phyloP scores from a whole-genome alignment of 768 basidiomycete genomes.

The Leucocoprinus birnbaumii region DNA sequence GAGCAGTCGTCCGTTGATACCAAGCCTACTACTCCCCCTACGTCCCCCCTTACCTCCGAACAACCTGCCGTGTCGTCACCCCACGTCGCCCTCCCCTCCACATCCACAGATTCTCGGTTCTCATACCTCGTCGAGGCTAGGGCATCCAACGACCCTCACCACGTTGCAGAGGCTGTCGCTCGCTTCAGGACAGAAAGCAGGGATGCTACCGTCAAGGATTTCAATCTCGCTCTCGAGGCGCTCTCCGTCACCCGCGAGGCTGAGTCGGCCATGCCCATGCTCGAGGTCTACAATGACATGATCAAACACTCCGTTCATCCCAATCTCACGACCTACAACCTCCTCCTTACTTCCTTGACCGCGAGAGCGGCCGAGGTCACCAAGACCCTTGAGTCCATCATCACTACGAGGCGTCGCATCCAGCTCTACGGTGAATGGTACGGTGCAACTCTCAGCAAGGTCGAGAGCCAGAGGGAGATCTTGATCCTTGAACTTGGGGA shows the following conservation, averaged over 20 bases:
- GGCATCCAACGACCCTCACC: constrained; percentile 17
- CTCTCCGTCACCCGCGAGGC: constrained; percentile 47
- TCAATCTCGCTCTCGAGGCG: constrained; percentile 61
- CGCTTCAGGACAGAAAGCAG: constrained; percentile 25
- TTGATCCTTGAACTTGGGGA: constrained; percentile 22
- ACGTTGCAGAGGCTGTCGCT: constrained; percentile 31
- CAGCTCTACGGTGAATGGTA: background rate
- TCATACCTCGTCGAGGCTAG: constrained; percentile 8
- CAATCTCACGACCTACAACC: constrained; percentile 56
- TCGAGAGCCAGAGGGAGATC: background rate
- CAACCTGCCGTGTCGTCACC: background rate
- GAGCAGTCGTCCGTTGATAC: background rate
- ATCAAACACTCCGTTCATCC: constrained; percentile 60
- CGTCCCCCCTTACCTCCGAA: background rate
- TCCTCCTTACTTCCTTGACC: constrained; percentile 59
- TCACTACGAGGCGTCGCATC: constrained; percentile 26
- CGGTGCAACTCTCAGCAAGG: background rate
- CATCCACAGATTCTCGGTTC: background rate
- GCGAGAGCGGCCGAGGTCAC: constrained; percentile 67
- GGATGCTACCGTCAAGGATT: constrained; percentile 45
- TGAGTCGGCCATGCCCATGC: constrained; percentile 51
- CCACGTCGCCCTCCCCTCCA: background rate
- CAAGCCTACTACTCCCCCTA: constrained; percentile 1
- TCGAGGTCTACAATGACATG: constrained; percentile 74
- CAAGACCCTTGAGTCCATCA: constrained; percentile 37